These are phyloP conservation scores for Mortierella sp. DNA, from an alignment of 371 early-diverging fungal species.

Conservation along the genomic window DNA sequence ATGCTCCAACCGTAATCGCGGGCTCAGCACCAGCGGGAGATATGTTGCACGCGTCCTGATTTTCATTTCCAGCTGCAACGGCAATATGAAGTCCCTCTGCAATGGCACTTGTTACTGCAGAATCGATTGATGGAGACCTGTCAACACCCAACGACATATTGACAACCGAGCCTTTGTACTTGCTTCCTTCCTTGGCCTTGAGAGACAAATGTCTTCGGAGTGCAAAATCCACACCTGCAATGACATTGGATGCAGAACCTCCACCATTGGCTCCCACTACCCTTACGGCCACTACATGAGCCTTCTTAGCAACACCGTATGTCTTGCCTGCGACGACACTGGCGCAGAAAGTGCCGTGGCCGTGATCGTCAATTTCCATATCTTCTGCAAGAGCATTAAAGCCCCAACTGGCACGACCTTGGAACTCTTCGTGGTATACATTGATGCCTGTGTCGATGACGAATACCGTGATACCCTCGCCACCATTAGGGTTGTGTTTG, in stretches of 20 bases:
- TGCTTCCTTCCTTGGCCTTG: slow-evolving; percentile 62
- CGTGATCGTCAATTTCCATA: slow-evolving; percentile 85
- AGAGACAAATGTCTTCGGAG: slow-evolving; percentile 66
- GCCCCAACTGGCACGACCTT: slow-evolving; percentile 92
- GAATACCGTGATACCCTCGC: slow-evolving; percentile 88
- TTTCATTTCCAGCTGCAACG: slow-evolving; percentile 99
- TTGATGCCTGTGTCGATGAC: slow-evolving; percentile 96
- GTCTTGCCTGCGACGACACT: slow-evolving; percentile 92
- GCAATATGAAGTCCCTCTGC: slow-evolving; percentile 89
- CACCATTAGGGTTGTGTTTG: slow-evolving; percentile 77
- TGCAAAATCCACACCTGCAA: slow-evolving; percentile 83
- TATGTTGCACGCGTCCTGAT: slow-evolving; percentile 93
- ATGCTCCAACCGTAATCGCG: slow-evolving; percentile 98
- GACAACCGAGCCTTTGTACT: slow-evolving; percentile 86
- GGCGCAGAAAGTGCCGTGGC: slow-evolving; percentile 96
- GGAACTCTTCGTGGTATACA: slow-evolving; percentile 86
- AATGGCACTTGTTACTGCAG: slow-evolving; percentile 86
- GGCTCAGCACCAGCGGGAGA: slow-evolving; percentile 95
- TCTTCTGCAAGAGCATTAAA: slow-evolving; percentile 81
- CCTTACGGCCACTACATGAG: slow-evolving; percentile 93
- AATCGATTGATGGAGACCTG: slow-evolving; percentile 85
- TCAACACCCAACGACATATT: slow-evolving; percentile 98
- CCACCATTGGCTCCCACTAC: slow-evolving; percentile 90
- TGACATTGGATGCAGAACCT: slow-evolving; percentile 85
- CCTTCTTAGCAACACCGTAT: slow-evolving; percentile 94